phyloP scores from a whole-genome alignment of 2,329 filamentous ascomycete species.

The Neonectria hederae region DNA sequence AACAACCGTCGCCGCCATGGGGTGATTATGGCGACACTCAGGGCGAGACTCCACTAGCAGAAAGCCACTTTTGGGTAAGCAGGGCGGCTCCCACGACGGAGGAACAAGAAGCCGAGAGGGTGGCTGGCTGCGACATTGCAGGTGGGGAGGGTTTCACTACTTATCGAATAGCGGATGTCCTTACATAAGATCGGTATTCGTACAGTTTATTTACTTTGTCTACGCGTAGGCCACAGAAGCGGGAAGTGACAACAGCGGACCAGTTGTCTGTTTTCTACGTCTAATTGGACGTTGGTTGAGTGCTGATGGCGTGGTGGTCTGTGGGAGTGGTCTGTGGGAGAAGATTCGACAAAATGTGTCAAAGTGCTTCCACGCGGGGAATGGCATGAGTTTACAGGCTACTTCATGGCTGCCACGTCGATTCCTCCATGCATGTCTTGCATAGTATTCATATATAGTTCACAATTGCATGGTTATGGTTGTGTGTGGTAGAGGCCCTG shows the following conservation, averaged over 20 bases:
- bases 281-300: not conserved
- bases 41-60: constrained; percentile 16
- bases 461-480: not conserved
- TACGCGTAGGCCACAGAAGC: not conserved
- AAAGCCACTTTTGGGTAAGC: constrained; percentile 1
- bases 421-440: not conserved
- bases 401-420: too few species aligned
- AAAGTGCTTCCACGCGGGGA: not conserved
- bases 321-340: not conserved
- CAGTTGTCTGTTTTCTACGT: not conserved
- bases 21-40: constrained; percentile 5
- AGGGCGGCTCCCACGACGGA: not conserved
- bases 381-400: not conserved
- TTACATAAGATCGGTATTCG: not conserved
- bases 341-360: not conserved
- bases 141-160: not conserved
- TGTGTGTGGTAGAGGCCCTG: not conserved
- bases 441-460: not conserved
- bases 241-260: not conserved
- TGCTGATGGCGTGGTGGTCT: too few species aligned
- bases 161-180: not conserved
- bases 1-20: constrained; percentile 9
- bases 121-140: not conserved
- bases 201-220: constrained; percentile 14
- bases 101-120: not conserved